Conservation (phyloP, 345 rosid species). For the Erodium maritimum region DNA sequence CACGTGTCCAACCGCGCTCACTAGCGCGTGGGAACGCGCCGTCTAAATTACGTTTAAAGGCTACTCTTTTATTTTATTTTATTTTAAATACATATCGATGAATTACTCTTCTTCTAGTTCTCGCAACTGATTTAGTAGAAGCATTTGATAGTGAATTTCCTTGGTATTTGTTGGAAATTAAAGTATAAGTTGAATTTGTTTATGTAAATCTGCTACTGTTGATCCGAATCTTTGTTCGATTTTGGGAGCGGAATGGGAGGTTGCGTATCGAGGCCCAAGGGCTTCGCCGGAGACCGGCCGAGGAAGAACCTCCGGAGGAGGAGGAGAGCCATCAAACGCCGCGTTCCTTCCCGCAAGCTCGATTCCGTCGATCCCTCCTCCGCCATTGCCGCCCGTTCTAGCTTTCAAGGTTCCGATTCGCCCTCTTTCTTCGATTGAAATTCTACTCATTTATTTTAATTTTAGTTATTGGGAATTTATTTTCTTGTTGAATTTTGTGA, state of each 20-base stretch:
- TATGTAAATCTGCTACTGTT: no score
- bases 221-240: neutral
- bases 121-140: neutral
- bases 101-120: neutral
- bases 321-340: slow-evolving; percentile 12
- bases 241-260: slow-evolving; percentile 20
- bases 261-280: slow-evolving; percentile 23
- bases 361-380: slow-evolving; percentile 15
- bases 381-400: slow-evolving; percentile 8
- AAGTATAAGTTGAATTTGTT: neutral
- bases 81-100: no score
- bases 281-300: slow-evolving; percentile 3
- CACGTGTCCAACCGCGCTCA: no score
- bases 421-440: neutral
- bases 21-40: no score
- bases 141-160: neutral
- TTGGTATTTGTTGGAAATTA: neutral
- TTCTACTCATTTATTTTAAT: neutral
- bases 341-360: slow-evolving; percentile 18
- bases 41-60: no score
- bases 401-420: slow-evolving; percentile 18
- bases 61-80: no score
- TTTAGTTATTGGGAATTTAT: neutral
- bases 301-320: slow-evolving; percentile 15
- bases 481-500: neutral